Conservation (phyloP, 2,329 filamentous ascomycete genomes). For the Cadophora luteo-olivacea region DNA sequence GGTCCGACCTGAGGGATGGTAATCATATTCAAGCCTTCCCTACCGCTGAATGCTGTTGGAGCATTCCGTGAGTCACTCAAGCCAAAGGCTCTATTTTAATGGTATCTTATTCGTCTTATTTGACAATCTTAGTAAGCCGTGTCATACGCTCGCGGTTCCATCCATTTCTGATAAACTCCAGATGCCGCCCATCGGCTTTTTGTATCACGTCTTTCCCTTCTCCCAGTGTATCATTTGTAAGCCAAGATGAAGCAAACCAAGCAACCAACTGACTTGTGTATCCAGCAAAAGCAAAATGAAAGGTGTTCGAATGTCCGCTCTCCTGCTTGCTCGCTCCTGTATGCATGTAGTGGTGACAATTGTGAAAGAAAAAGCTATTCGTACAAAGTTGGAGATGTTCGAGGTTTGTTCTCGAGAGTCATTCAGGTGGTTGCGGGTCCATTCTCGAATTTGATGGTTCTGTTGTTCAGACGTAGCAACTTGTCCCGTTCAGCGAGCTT, state of each 20-base stretch:
- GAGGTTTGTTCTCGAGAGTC: neutral
- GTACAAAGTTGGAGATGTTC: neutral
- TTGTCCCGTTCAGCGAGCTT: constrained; percentile 8
- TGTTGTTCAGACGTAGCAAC: neutral
- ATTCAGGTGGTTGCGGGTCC: neutral
- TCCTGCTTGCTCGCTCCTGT: neutral
- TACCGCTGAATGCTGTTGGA: neutral
- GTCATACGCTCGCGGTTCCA: neutral
- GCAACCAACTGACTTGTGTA: neutral
- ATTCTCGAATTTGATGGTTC: constrained; percentile 13
- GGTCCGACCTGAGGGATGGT: no score
- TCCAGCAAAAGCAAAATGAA: neutral
- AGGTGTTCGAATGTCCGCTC: neutral
- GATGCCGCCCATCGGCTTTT: neutral
- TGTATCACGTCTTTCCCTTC: neutral
- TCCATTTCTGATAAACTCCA: constrained; percentile 3
- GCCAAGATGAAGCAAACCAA: neutral
- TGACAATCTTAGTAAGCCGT: constrained; percentile 5
- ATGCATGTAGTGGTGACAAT: constrained; percentile 6
- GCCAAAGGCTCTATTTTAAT: neutral
- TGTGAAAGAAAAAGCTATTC: neutral
- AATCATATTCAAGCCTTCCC: no score
- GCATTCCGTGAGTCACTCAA: neutral
- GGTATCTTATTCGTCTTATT: neutral
- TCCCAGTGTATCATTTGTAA: neutral